Percentiles rank a stretch among this genome's conserved stretches.
Conservation (phyloP, 2,329 filamentous ascomycete genomes). For the Calonectria pseudoreteaudii region DNA sequence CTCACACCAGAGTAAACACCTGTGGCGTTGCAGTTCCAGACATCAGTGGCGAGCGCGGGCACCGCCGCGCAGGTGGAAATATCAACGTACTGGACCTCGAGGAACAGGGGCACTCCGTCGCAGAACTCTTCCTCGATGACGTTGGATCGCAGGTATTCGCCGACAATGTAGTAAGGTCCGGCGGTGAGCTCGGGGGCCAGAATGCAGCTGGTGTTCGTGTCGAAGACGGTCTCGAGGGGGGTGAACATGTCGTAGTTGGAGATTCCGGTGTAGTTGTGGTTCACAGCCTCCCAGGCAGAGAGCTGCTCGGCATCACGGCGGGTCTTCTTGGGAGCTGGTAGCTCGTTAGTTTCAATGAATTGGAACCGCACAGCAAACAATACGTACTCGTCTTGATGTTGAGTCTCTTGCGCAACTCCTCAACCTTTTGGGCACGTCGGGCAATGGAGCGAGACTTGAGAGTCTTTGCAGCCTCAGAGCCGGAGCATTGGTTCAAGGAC, state of each 20-base stretch:
- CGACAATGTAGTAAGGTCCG: constrained; percentile 45
- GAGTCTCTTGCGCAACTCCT: neutral
- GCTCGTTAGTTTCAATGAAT: neutral
- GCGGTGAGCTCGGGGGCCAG: constrained; percentile 23
- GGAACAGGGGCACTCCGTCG: constrained; percentile 51
- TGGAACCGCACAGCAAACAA: neutral
- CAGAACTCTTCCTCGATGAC: constrained; percentile 52
- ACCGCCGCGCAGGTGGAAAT: constrained; percentile 55
- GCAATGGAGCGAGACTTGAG: neutral
- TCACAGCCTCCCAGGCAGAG: constrained; percentile 12
- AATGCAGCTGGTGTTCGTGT: constrained; percentile 25
- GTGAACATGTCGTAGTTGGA: constrained; percentile 21
- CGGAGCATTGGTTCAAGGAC: neutral
- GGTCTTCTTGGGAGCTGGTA: neutral
- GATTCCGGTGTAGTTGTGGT: constrained; percentile 23
- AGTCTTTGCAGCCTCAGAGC: neutral
- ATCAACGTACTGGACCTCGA: constrained; percentile 59
- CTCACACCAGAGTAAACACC: constrained; percentile 18
- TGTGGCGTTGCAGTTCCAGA: constrained; percentile 47
- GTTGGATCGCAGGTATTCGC: constrained; percentile 52
- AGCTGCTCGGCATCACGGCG: neutral
- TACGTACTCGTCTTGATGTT: neutral
- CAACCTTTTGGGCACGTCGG: neutral
- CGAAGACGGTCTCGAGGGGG: constrained; percentile 12
- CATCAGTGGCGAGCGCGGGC: constrained; percentile 53